These are phyloP conservation scores for Colletotrichum phormii DNA, from an alignment of 2,329 filamentous ascomycete genomes.

Conservation along the genomic window DNA sequence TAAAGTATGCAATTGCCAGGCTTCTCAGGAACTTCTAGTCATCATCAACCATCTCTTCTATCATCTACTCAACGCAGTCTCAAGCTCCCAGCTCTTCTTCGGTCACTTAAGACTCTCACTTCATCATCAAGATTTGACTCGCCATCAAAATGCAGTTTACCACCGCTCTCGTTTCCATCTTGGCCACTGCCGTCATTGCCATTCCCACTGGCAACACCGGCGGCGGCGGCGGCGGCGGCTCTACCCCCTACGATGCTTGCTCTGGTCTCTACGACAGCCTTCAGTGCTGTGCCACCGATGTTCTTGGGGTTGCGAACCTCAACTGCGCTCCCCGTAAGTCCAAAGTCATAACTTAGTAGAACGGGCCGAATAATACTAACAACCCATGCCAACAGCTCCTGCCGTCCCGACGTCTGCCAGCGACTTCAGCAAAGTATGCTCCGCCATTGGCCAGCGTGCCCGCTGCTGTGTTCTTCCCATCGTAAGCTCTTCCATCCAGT, in stretches of 20 bases:
- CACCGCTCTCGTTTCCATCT: slow-evolving; percentile 8
- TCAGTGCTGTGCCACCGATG: slow-evolving; percentile 72
- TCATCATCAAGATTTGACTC: not conserved
- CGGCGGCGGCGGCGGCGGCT: not conserved
- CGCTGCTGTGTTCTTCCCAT: slow-evolving; percentile 70
- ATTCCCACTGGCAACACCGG: slow-evolving; percentile 3
- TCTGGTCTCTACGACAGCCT: slow-evolving; percentile 54
- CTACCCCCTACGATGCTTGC: slow-evolving; percentile 51
- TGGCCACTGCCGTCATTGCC: slow-evolving; percentile 14
- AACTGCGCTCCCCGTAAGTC: slow-evolving; percentile 59
- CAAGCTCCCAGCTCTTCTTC: not conserved
- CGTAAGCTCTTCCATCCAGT: not conserved
- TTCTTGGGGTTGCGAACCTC: slow-evolving; percentile 67
- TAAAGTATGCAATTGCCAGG: not conserved
- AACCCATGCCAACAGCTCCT: slow-evolving; percentile 39
- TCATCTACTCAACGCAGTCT: not conserved
- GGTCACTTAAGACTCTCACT: not conserved
- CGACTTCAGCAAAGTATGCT: slow-evolving; percentile 58
- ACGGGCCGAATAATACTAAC: not conserved
- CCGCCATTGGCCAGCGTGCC: slow-evolving; percentile 62
- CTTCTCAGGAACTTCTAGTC: not conserved
- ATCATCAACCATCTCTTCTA: not conserved
- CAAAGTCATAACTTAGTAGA: no score
- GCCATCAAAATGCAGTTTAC: slow-evolving; percentile 24
- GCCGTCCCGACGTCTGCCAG: slow-evolving; percentile 50